Base-by-base conservation (phyloP, 306 rosid genomes). In the Sphenostylis stenocarpa region DNA sequence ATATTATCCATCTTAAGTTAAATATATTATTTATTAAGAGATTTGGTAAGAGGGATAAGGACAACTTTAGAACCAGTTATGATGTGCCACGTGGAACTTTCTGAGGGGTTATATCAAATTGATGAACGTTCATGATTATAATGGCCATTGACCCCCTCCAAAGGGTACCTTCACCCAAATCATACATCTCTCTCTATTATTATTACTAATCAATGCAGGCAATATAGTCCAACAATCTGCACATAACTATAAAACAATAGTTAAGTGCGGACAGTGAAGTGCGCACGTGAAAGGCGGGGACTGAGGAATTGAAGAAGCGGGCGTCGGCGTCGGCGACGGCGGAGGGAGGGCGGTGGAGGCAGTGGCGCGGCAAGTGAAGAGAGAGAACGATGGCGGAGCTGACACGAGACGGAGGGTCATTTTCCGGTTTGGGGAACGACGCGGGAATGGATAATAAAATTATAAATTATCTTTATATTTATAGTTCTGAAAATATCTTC, bases 391-490 rank as follows among this genome's bases (percentile, higher is more conserved):
- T n/a, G n/a, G n/a, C n/a, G n/a, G n/a, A n/a, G n/a, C n/a, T n/a
- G n/a, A n/a, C n/a, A n/a, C n/a, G n/a, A n/a, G n/a, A n/a, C n/a
- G n/a, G n/a, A n/a, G n/a, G n/a, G n/a, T n/a, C n/a, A n/a, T n/a
- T n/a, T 34, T 48, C 69, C 61, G 28, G 21, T 26, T 39, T 6
- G 69, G 38, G 1, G 45, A 0, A 1, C 10, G 52, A 81, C 86
- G 87, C 87, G 93, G 91, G 90, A 91, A 81, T 55, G 89, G 91
- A 89, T 85, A 84, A 66, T 14, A 14, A 9, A 52, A 3, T 3
- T 52, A 43, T 5, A 24, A 3, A 56, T 21, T 56, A 24, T 56
- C n/a, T 56, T 29, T 17, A 12, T 0, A 0, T 14, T 4, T 49
- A 20, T 52, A 20, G 14, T 7, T 16, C 47, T 14, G 7, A 31